Conservation (phyloP, 768 basidiomycete species). For the Scleroderma bovista region DNA sequence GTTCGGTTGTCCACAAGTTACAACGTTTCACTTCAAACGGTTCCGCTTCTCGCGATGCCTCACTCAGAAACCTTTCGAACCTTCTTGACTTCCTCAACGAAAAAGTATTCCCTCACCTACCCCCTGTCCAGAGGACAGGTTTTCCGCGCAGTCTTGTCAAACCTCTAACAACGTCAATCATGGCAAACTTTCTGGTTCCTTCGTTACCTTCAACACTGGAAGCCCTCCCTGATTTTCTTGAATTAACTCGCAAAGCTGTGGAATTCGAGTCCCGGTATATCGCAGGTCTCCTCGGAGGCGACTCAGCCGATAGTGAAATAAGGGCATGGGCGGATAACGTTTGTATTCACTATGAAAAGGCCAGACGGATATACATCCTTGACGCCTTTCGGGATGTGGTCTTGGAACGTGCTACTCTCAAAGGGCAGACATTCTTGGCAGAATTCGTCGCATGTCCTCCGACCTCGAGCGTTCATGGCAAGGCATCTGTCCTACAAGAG, state of each 20-base stretch:
- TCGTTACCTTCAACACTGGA: constrained; percentile 63
- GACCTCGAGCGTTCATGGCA: background rate
- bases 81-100: constrained; percentile 59
- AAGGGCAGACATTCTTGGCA: constrained; percentile 23
- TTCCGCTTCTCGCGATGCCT: constrained; percentile 29
- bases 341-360: constrained; percentile 72
- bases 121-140: constrained; percentile 35
- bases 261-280: constrained; percentile 59
- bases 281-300: constrained; percentile 44
- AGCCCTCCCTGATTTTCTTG: constrained; percentile 56
- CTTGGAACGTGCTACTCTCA: constrained; percentile 20
- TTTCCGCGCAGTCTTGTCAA: constrained; percentile 59
- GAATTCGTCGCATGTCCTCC: constrained; percentile 10
- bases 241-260: constrained; percentile 51
- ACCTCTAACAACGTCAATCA: constrained; percentile 52
- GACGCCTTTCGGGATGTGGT: constrained; percentile 56
- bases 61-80: constrained; percentile 49
- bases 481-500: background rate
- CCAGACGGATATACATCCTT: constrained; percentile 61
- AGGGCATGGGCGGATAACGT: constrained; percentile 65
- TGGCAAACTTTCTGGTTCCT: constrained; percentile 63
- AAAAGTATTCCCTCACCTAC: constrained; percentile 53
- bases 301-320: constrained; percentile 46
- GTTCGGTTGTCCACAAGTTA: constrained; percentile 40
- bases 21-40: constrained; percentile 43